Evolutionary conservation across 2,329 filamentous ascomycete genomes (phyloP).

Genomic region (Aspergillus spinulosporus): DNA sequence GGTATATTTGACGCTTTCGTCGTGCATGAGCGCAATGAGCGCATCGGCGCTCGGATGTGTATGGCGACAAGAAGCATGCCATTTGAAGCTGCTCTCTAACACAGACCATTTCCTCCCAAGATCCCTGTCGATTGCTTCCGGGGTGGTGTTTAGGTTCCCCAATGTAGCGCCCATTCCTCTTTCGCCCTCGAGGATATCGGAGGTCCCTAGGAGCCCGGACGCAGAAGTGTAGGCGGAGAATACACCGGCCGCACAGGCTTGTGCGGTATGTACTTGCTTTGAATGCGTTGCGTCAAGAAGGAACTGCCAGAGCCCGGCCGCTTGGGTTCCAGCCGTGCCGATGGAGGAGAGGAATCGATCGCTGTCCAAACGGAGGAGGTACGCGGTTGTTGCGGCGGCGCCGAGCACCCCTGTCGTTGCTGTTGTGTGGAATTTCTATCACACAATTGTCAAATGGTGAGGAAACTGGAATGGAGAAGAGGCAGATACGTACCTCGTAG

Average conservation of each 20-base stretch:
- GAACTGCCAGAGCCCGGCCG: slow-evolving; percentile 37
- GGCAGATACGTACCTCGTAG: slow-evolving; percentile 27
- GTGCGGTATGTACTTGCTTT: slow-evolving; percentile 36
- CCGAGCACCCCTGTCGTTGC: slow-evolving; percentile 31
- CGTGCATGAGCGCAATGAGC: slow-evolving; percentile 30
- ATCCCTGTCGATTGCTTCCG: slow-evolving; percentile 27
- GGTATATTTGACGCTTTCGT: slow-evolving; percentile 26
- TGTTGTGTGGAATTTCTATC: slow-evolving; percentile 32
- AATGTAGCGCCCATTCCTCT: slow-evolving; percentile 30
- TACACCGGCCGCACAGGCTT: slow-evolving; percentile 35
- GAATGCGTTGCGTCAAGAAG: slow-evolving; percentile 33
- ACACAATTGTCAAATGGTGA: neutral
- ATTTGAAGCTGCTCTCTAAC: slow-evolving; percentile 35
- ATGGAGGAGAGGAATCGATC: slow-evolving; percentile 30
- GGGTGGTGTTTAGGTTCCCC: slow-evolving; percentile 24
- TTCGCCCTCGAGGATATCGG: slow-evolving; percentile 32
- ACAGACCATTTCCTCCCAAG: slow-evolving; percentile 30
- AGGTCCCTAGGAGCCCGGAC: slow-evolving; percentile 29
- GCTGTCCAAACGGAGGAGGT: slow-evolving; percentile 27
- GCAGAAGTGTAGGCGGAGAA: slow-evolving; percentile 34
- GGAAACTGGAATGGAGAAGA: neutral
- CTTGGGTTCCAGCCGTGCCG: slow-evolving; percentile 35
- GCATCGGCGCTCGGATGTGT: slow-evolving; percentile 36
- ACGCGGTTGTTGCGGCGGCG: slow-evolving; percentile 30
- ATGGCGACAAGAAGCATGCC: slow-evolving; percentile 37